Evolutionary conservation across 2,329 filamentous ascomycete species (phyloP).

Genomic region (Colletotrichum cuscutae): DNA sequence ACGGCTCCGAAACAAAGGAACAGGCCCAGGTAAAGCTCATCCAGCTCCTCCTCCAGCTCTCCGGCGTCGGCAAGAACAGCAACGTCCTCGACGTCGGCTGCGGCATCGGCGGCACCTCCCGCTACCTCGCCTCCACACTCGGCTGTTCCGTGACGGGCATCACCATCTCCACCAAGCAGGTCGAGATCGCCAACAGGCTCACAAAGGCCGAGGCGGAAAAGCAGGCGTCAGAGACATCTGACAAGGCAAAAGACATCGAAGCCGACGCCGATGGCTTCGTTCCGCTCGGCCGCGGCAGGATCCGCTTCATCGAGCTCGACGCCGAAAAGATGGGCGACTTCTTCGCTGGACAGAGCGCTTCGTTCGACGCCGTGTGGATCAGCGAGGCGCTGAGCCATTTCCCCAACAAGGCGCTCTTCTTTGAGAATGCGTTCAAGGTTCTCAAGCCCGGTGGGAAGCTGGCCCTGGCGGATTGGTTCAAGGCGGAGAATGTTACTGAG

Average conservation of each 20-base stretch:
- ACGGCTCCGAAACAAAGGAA: slow-evolving; percentile 63
- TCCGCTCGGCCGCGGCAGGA: slow-evolving; percentile 54
- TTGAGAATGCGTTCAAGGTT: slow-evolving; percentile 60
- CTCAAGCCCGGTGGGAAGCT: slow-evolving; percentile 61
- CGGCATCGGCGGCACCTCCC: slow-evolving; percentile 68
- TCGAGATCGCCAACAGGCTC: slow-evolving; percentile 66
- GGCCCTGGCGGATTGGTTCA: slow-evolving; percentile 72
- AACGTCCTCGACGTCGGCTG: slow-evolving; percentile 68
- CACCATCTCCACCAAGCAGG: slow-evolving; percentile 69
- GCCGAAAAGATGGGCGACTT: slow-evolving; percentile 68
- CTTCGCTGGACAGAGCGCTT: slow-evolving; percentile 51
- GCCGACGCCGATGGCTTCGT: slow-evolving; percentile 47
- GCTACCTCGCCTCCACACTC: slow-evolving; percentile 62
- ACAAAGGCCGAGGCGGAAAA: slow-evolving; percentile 48
- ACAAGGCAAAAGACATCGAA: slow-evolving; percentile 7
- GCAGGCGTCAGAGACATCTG: slow-evolving; percentile 1
- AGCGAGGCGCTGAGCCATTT: slow-evolving; percentile 71
- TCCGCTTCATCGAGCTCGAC: slow-evolving; percentile 68
- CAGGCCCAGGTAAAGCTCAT: slow-evolving; percentile 68
- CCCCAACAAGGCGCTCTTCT: slow-evolving; percentile 68
- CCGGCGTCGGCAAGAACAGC: slow-evolving; percentile 43
- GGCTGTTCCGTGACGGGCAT: slow-evolving; percentile 67
- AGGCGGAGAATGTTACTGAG: slow-evolving; percentile 57
- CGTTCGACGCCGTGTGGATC: slow-evolving; percentile 70
- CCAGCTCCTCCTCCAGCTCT: slow-evolving; percentile 59